A percentile compares a stretch with the other conserved stretches of the same genome.
These are phyloP conservation scores for Aspergillus avenaceus DNA, from an alignment of 495 filamentous ascomycete species.

Conservation along the genomic window DNA sequence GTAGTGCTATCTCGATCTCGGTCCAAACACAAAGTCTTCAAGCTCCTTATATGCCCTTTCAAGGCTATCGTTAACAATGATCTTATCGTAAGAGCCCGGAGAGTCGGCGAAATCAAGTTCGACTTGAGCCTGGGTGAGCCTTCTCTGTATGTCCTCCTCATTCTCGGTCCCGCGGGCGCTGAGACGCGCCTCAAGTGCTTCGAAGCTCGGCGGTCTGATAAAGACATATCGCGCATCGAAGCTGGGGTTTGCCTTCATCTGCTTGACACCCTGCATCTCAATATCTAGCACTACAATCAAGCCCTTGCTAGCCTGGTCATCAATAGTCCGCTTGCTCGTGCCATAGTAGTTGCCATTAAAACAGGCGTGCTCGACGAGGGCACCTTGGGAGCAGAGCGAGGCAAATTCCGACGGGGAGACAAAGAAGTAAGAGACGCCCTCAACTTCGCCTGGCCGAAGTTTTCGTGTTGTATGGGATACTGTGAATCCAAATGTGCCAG, in stretches of 20 bases:
- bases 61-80: constrained; percentile 79
- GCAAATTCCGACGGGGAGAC: constrained; percentile 60
- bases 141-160: constrained; percentile 65
- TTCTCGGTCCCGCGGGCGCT: constrained; percentile 72
- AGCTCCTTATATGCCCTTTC: constrained; percentile 74
- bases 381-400: constrained; percentile 54
- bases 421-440: constrained; percentile 76
- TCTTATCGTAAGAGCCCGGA: constrained; percentile 64
- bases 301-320: constrained; percentile 60
- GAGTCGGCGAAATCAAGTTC: constrained; percentile 75
- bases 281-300: constrained; percentile 54
- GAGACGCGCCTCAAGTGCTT: constrained; percentile 66
- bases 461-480: constrained; percentile 65
- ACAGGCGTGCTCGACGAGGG: constrained; percentile 75
- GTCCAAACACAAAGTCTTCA: constrained; percentile 42
- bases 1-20: too few species aligned
- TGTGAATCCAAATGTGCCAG: constrained; percentile 68
- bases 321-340: constrained; percentile 68
- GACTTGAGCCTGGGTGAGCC: constrained; percentile 65
- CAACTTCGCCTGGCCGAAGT: constrained; percentile 65
- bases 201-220: constrained; percentile 66
- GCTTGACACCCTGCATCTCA: constrained; percentile 88
- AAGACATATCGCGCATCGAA: constrained; percentile 75
- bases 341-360: constrained; percentile 81
- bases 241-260: constrained; percentile 60